A percentile compares a stretch with the other conserved stretches of the same genome.
Evolutionary conservation across 2,329 filamentous ascomycete genomes (phyloP).

Genomic region (Talaromyces sp.): DNA sequence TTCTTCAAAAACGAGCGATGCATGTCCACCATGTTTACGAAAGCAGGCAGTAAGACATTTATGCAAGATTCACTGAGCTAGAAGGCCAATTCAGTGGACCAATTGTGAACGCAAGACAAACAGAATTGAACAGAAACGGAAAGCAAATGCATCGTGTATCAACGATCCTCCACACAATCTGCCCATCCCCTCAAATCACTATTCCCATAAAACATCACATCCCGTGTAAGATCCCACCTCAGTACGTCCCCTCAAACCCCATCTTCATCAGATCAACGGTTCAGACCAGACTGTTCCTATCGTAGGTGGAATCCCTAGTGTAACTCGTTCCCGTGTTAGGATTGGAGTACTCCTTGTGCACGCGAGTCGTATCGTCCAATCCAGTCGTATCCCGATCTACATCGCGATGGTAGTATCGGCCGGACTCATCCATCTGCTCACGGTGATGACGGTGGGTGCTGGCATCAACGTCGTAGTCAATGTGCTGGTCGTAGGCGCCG

Average conservation of each 20-base stretch:
- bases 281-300: slow-evolving; percentile 21
- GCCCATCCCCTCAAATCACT: not conserved
- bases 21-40: slow-evolving; percentile 9
- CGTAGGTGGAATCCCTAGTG: slow-evolving; percentile 29
- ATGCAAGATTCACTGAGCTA: slow-evolving; percentile 6
- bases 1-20: slow-evolving; percentile 11
- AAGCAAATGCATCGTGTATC: not conserved
- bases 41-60: not conserved
- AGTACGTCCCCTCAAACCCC: slow-evolving; percentile 14
- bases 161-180: not conserved
- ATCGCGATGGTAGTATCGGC: slow-evolving; percentile 33
- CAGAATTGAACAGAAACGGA: not conserved
- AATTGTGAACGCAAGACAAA: not conserved
- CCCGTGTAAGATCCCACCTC: not conserved
- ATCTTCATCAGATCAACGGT: slow-evolving; percentile 8
- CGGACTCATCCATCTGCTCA: slow-evolving; percentile 29
- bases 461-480: slow-evolving; percentile 30
- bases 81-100: not conserved
- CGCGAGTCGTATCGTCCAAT: slow-evolving; percentile 27
- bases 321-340: slow-evolving; percentile 34
- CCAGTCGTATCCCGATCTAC: slow-evolving; percentile 27
- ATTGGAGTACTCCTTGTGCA: slow-evolving; percentile 33
- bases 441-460: slow-evolving; percentile 29
- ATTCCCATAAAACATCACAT: not conserved
- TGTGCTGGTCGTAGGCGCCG: slow-evolving; percentile 33